Evolutionary conservation across 2,329 filamentous ascomycete genomes (phyloP).

Genomic region (Ilyonectria robusta): DNA sequence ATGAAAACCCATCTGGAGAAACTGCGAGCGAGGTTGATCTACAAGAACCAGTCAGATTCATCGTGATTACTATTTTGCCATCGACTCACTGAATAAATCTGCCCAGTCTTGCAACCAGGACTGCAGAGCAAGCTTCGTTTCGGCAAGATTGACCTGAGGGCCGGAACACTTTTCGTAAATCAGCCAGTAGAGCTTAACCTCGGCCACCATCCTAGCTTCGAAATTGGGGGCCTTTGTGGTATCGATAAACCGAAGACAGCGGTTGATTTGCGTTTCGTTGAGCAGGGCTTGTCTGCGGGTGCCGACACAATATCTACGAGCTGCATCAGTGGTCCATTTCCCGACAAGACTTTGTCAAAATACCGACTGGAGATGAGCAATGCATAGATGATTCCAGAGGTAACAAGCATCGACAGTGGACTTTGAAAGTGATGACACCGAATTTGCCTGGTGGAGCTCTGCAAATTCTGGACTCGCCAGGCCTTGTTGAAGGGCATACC

Average conservation of each 20-base stretch:
- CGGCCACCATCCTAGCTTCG: slow-evolving; percentile 47
- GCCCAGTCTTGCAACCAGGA: slow-evolving; percentile 44
- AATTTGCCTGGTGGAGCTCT: slow-evolving; percentile 2
- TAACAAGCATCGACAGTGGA: slow-evolving; percentile 36
- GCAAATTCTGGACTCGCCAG: slow-evolving; percentile 41
- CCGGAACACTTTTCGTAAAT: slow-evolving; percentile 42
- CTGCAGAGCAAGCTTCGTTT: slow-evolving; percentile 32
- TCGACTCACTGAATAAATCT: slow-evolving; percentile 38
- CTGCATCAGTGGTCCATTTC: neutral
- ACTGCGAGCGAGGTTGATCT: slow-evolving; percentile 49
- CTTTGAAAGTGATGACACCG: neutral
- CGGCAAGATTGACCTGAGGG: slow-evolving; percentile 22
- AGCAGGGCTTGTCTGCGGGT: slow-evolving; percentile 42
- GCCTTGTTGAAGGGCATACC: slow-evolving; percentile 46
- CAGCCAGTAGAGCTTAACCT: slow-evolving; percentile 48
- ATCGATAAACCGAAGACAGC: slow-evolving; percentile 33
- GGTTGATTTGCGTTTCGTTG: slow-evolving; percentile 38
- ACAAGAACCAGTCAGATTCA: too few species aligned
- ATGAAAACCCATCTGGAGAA: slow-evolving; percentile 49
- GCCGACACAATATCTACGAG: slow-evolving; percentile 45
- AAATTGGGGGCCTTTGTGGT: slow-evolving; percentile 39
- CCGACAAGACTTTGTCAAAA: neutral
- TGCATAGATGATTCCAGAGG: slow-evolving; percentile 48
- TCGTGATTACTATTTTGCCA: too few species aligned
- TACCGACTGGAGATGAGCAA: slow-evolving; percentile 47